Evolutionary conservation across 2,329 filamentous ascomycete species (phyloP), one percentile per base, ranked within the genome.

Genomic region (Colletotrichum camelliae): DNA sequence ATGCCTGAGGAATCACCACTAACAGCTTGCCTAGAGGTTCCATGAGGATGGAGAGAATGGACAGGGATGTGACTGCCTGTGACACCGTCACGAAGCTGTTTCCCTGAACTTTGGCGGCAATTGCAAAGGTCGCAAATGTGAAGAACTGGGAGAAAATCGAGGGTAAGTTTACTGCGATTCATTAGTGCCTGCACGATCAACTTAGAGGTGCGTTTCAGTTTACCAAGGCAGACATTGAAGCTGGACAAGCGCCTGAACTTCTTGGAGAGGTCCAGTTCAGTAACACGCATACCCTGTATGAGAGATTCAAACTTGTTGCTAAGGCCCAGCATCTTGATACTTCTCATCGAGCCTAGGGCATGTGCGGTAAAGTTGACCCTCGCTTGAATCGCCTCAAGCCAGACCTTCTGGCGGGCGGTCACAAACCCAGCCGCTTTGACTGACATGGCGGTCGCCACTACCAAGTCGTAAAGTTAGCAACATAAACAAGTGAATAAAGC

Each of bases 311-410:
- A 78, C 33, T 79, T 82, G 39, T 82, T 80, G 37, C 57, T 64
- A 64, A 71, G 60, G 39, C 68, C 39, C 39, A 65, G 12, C 68
- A 71, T 71, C 61, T 70, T 70, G 29, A 71, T 15, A 66, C 58
- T 57, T 71, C 48, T 71, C 39, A 65, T 65, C 60, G 43, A 71
- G 68, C 58, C 48, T 52, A 70, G 57, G 67, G 55, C 31, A 31
- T 64, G 24, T 55, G 43, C 29, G 24, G 68, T 70, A 70, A 70
- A 70, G 35, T 64, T 64, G 55, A 70, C 35, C 67, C 57, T 70
- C 21, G 15, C 58, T 64, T 71, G 31, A 55, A 66, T 37, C 13
- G 87, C 87, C 64, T 87, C 83, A 31, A 90, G 83, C 89, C 89
- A 91, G 15, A 81, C 78, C 7, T 84, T 85, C 68, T 71, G 60